Evolutionary conservation across 352 stramenopile species (phyloP).

Genomic region (Plasmopara viticola): DNA sequence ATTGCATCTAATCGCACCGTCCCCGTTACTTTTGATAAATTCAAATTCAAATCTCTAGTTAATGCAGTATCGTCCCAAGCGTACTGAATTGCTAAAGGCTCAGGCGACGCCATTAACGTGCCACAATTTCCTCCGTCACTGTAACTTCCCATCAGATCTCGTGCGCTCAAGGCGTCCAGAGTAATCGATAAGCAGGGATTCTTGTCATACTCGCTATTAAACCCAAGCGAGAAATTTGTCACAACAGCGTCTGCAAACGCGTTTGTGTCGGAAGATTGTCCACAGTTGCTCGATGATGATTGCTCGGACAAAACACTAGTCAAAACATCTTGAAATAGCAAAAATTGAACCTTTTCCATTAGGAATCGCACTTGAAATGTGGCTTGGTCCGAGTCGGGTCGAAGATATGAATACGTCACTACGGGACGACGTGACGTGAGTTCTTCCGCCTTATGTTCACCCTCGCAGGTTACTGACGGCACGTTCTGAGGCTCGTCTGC

Average conservation of each 20-base stretch:
- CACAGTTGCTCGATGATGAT: constrained; percentile 3
- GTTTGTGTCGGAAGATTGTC: background rate
- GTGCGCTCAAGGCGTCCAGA: constrained; percentile 34
- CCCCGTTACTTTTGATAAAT: constrained; percentile 41
- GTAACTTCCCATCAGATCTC: constrained; percentile 31
- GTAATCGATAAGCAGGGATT: constrained; percentile 36
- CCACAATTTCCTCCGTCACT: constrained; percentile 9
- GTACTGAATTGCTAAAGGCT: constrained; percentile 44
- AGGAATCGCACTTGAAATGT: constrained; percentile 59
- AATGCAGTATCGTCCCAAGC: constrained; percentile 45
- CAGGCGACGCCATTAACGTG: constrained; percentile 35
- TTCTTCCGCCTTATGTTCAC: constrained; percentile 13
- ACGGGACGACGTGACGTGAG: constrained; percentile 40
- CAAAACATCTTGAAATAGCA: constrained; percentile 31
- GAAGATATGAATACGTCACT: constrained; percentile 66
- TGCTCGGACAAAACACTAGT: constrained; percentile 1
- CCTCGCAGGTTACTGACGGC: constrained; percentile 4
- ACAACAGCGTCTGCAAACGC: constrained; percentile 29
- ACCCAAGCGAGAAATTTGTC: constrained; percentile 29
- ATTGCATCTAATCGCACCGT: constrained; percentile 48
- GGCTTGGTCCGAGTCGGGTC: constrained; percentile 56
- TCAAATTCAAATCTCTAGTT: constrained; percentile 44
- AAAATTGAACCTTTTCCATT: constrained; percentile 48
- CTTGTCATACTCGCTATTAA: constrained; percentile 35
- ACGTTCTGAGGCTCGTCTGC: constrained; percentile 45